These are phyloP conservation scores for Ceratobasidium sp. DNA, from an alignment of 1,284 basidiomycete genomes.

Conservation along the genomic window DNA sequence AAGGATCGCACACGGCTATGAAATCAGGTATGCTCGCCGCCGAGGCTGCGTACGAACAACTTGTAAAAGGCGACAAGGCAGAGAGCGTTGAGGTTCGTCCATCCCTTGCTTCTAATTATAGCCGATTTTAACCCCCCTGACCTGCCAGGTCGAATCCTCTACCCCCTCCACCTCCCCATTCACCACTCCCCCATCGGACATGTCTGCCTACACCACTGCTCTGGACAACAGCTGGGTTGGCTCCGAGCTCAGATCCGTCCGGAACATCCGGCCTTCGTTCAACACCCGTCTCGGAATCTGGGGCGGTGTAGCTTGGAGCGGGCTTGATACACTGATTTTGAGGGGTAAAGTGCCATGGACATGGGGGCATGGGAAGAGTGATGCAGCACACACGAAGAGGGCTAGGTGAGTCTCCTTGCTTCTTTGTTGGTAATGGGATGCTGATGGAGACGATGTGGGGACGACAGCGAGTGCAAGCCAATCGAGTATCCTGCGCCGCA, in stretches of 20 bases:
- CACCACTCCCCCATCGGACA: slow-evolving; percentile 60
- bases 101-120: not conserved
- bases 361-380: slow-evolving; percentile 73
- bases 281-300: slow-evolving; percentile 84
- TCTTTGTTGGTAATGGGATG: not conserved
- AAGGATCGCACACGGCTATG: slow-evolving; percentile 99
- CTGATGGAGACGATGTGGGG: not conserved
- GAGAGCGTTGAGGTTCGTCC: slow-evolving; percentile 49
- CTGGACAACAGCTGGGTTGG: slow-evolving; percentile 89
- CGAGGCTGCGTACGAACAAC: slow-evolving; percentile 80
- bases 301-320: slow-evolving; percentile 92
- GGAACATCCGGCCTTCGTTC: slow-evolving; percentile 94
- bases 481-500: slow-evolving; percentile 93
- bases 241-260: slow-evolving; percentile 88
- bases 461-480: slow-evolving; percentile 70
- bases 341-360: slow-evolving; percentile 94
- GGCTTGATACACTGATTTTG: slow-evolving; percentile 86
- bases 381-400: slow-evolving; percentile 78
- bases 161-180: slow-evolving; percentile 33
- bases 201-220: slow-evolving; percentile 79
- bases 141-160: slow-evolving; percentile 13
- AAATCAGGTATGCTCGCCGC: slow-evolving; percentile 98
- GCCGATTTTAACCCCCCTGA: not conserved
- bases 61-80: slow-evolving; percentile 50
- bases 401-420: slow-evolving; percentile 59